phyloP scores from a whole-genome alignment of 2,329 filamentous ascomycete genomes.

The Pseudocercospora musae region DNA sequence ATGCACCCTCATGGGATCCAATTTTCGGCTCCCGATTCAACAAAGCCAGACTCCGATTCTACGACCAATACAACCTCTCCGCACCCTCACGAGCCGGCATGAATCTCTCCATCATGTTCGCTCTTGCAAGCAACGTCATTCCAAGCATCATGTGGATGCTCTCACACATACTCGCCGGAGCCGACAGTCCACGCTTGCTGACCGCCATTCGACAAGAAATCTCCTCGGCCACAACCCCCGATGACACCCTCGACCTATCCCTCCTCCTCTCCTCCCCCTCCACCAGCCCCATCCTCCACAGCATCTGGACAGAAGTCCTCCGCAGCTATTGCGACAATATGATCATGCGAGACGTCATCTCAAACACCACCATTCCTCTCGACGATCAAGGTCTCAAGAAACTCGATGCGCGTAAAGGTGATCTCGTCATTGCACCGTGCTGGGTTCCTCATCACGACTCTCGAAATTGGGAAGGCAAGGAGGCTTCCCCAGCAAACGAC shows the following conservation, averaged over 20 bases:
- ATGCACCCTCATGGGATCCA: conserved; percentile 31
- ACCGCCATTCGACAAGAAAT: conserved; percentile 30
- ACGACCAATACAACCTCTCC: conserved; percentile 23
- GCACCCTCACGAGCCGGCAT: conserved; percentile 26
- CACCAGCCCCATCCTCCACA: conserved; percentile 33
- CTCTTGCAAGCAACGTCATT: conserved; percentile 33
- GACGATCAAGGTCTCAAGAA: conserved; percentile 27
- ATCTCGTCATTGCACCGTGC: conserved; percentile 32
- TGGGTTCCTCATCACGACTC: conserved; percentile 31
- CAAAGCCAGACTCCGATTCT: conserved; percentile 29
- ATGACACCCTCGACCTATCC: conserved; percentile 29
- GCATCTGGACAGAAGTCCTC: conserved; percentile 34
- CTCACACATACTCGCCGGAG: conserved; percentile 31
- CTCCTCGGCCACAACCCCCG: conserved; percentile 17
- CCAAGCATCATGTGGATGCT: conserved; percentile 35
- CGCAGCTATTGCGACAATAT: conserved; percentile 34
- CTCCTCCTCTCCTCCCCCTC: conserved; percentile 25
- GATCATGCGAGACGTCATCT: conserved; percentile 29
- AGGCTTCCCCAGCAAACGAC: background rate
- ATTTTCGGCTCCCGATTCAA: conserved; percentile 30
- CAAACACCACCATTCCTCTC: conserved; percentile 29
- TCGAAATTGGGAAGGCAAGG: conserved; percentile 18
- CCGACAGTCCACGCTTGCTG: conserved; percentile 21
- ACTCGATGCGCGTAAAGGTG: conserved; percentile 23
- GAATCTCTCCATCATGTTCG: conserved; percentile 24